Evolutionary conservation across 352 stramenopile genomes (phyloP).

Genomic region (Phytophthora sp.): DNA sequence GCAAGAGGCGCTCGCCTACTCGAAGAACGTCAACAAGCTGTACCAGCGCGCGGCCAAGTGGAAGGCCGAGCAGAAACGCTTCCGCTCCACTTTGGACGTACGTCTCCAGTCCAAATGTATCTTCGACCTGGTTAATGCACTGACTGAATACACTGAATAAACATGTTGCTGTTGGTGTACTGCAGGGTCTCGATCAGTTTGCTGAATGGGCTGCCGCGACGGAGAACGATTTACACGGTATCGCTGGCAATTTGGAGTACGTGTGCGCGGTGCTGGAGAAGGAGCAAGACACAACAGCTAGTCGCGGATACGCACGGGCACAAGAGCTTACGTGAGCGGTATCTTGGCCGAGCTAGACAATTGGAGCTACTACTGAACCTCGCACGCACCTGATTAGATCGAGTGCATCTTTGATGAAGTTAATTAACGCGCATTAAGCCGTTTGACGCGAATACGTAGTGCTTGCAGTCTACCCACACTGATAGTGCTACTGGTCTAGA

Average conservation of each 20-base stretch:
- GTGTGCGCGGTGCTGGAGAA: conserved; percentile 71
- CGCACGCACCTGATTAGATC: not conserved
- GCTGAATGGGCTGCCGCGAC: conserved; percentile 54
- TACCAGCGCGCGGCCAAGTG: conserved; percentile 56
- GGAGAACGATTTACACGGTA: conserved; percentile 55
- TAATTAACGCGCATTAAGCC: conserved; percentile 19
- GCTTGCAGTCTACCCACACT: no score
- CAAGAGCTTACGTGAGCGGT: conserved; percentile 34
- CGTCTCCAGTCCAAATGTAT: not conserved
- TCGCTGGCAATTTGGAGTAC: conserved; percentile 76
- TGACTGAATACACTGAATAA: no score
- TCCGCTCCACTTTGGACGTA: conserved; percentile 53
- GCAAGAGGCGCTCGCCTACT: conserved; percentile 60
- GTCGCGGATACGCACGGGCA: conserved; percentile 30
- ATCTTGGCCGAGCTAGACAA: not conserved
- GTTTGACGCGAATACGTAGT: not conserved
- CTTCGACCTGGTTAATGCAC: not conserved
- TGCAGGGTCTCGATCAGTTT: conserved; percentile 59
- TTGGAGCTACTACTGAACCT: not conserved
- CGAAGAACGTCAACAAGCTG: conserved; percentile 62
- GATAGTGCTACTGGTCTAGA: conserved; percentile 32
- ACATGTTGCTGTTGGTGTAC: conserved; percentile 1
- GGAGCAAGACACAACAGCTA: conserved; percentile 37
- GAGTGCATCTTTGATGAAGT: not conserved
- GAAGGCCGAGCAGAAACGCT: conserved; percentile 71